Evolutionary conservation across 1,139 yeast species (phyloP), one percentile per base, ranked within the genome.

Genomic region (Suhomyces wounanorum): DNA sequence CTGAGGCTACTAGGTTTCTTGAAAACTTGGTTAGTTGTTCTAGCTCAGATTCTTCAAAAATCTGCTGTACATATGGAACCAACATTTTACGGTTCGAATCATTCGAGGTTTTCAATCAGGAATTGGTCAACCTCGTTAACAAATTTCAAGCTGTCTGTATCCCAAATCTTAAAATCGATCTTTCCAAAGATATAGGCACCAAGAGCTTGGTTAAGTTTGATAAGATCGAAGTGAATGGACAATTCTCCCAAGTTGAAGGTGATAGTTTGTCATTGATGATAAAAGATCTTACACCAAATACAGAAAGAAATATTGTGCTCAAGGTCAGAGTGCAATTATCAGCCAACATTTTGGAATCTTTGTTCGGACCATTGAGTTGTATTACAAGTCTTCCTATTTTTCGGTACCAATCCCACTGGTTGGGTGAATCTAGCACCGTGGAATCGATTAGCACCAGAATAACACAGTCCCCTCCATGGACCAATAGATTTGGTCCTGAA

Each of bases 161-260:
- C 18, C 68, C 70, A 2, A 57, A 53, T 14, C 52, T 65, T 7
- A 48, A 56, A 3, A 51, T 67, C 3, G 63, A 64, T 42, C 40
- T 66, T 14, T 57, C 54, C 55, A 62, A 62, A 43, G 59, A 62
- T 7, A 50, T 57, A 33, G 62, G 61, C 25, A 60, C 67, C 13
- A 58, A 59, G 47, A 57, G 59, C 11, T 48, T 59, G 43, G 64
- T 65, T 8, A 36, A 37, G 30, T 60, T 66, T 35, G 54, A 54
- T 30, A 57, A 59, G 38, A 54, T 70, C 13, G 75, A 69, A 44
- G 60, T 61, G 14, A 62, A 65, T 50, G 73, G 71, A 0, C 55
- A 53, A 37, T 44, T 60, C 39, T 38, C 52, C 8, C 44, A 55
- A 2, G 21, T 54, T 25, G 41, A 46, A n/a, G 25, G 49, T 8